These are phyloP conservation scores for Aphanomyces astaci DNA, from an alignment of 352 stramenopile species.

Conservation along the genomic window DNA sequence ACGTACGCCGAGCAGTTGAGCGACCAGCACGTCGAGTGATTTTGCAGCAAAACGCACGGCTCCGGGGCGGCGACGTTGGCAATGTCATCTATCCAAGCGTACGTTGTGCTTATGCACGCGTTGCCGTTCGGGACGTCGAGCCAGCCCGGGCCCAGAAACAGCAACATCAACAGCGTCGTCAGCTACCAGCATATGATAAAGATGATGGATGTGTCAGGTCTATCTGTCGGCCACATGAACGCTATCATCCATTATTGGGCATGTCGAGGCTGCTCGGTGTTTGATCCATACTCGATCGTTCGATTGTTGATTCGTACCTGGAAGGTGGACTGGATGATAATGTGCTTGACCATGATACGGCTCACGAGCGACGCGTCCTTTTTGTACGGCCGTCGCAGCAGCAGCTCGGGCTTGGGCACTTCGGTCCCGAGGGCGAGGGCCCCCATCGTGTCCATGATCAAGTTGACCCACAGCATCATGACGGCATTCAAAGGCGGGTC, in stretches of 20 bases:
- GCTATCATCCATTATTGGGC: too few species aligned
- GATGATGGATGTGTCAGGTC: too few species aligned
- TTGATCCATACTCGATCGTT: too few species aligned
- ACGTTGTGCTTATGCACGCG: conserved; percentile 36
- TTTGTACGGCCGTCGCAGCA: conserved; percentile 65
- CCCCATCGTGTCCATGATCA: conserved; percentile 83
- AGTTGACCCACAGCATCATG: conserved; percentile 86
- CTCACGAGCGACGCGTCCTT: conserved; percentile 51
- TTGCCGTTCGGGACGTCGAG: conserved; percentile 62
- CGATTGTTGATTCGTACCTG: conserved; percentile 27
- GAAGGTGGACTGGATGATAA: conserved; percentile 54
- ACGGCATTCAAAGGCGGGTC: conserved; percentile 75
- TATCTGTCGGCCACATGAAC: too few species aligned
- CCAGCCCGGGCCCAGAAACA: conserved; percentile 43
- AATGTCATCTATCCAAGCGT: conserved; percentile 46
- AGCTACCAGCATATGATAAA: conserved; percentile 70
- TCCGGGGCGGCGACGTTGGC: conserved; percentile 28
- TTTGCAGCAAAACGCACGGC: conserved; percentile 42
- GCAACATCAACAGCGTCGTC: conserved; percentile 74
- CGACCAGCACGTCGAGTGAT: conserved; percentile 36
- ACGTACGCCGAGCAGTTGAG: conserved; percentile 58
- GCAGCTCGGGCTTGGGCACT: conserved; percentile 46
- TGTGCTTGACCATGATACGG: conserved; percentile 68
- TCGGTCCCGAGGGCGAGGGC: conserved; percentile 65
- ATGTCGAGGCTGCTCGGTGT: too few species aligned